phyloP scores from a whole-genome alignment of 2,329 filamentous ascomycete genomes.

The Phaeosphaeriaceae sp. region DNA sequence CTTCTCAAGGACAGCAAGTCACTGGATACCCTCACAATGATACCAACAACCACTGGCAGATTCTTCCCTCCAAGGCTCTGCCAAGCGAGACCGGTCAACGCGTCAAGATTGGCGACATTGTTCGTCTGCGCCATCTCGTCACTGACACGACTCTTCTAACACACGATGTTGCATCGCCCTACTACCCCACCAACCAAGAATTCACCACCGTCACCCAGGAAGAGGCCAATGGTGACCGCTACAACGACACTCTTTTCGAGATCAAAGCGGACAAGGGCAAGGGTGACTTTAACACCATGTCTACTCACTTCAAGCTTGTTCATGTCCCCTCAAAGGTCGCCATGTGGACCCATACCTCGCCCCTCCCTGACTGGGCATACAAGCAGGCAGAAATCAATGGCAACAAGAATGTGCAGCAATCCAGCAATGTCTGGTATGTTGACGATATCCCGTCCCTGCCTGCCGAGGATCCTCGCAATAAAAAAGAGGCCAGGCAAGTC shows the following conservation, averaged over 20 bases:
- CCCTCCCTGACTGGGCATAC: conserved; percentile 95
- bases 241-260: conserved; percentile 92
- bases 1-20: conserved; percentile 95
- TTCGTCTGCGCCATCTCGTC: conserved; percentile 84
- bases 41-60: conserved; percentile 98
- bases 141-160: conserved; percentile 88
- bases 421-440: conserved; percentile 92
- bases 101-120: conserved; percentile 82
- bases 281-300: conserved; percentile 87
- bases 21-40: conserved; percentile 98
- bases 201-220: conserved; percentile 83
- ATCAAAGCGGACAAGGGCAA: conserved; percentile 84
- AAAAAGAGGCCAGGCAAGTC: conserved; percentile 77
- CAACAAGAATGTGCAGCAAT: conserved; percentile 90
- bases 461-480: conserved; percentile 72
- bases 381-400: conserved; percentile 99
- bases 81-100: conserved; percentile 64
- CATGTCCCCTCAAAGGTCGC: conserved; percentile 95
- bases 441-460: conserved; percentile 87
- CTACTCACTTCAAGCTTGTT: conserved; percentile 93
- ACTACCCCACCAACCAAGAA: conserved; percentile 96
- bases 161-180: conserved; percentile 96
- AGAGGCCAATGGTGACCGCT: conserved; percentile 74
- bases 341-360: conserved; percentile 97
- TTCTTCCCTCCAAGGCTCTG: conserved; percentile 68